Percentiles rank a stretch among this genome's conserved stretches.
Conservation (phyloP, 108 stramenopile genomes). For the Pseudonitzschia pungens region DNA sequence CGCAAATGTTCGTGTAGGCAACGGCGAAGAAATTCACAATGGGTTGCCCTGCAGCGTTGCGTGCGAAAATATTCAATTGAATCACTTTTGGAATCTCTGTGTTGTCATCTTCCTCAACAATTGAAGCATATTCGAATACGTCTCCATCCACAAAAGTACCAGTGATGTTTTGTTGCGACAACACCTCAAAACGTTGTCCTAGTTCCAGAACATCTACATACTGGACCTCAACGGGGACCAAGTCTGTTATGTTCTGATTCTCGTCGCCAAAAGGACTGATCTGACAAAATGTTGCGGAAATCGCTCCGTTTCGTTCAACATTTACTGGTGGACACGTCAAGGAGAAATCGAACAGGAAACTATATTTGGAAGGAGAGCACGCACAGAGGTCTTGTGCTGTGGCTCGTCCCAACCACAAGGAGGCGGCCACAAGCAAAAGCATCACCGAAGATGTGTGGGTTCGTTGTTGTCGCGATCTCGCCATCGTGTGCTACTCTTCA, state of each 20-base stretch:
- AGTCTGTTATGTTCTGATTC: constrained; percentile 20
- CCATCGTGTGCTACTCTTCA: no score
- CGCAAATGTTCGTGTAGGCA: constrained; percentile 30
- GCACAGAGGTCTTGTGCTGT: constrained; percentile 14
- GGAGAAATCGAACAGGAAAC: constrained; percentile 27
- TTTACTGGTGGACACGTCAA: constrained; percentile 23
- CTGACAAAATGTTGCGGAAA: constrained; percentile 15
- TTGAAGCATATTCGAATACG: constrained; percentile 20
- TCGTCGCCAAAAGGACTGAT: constrained; percentile 16
- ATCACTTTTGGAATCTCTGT: constrained; percentile 11
- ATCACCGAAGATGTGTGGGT: not conserved
- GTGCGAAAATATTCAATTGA: constrained; percentile 28
- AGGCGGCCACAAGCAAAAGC: not conserved
- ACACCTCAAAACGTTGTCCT: constrained; percentile 1
- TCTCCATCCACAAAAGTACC: constrained; percentile 21
- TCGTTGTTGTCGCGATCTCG: no score
- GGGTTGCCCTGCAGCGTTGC: constrained; percentile 22
- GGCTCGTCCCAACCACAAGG: not conserved
- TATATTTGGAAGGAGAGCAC: constrained; percentile 27
- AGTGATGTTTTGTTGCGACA: constrained; percentile 19
- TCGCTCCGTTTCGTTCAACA: constrained; percentile 9
- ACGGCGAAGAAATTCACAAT: constrained; percentile 32
- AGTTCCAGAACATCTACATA: constrained; percentile 27
- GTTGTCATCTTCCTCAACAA: not conserved
- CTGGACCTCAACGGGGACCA: constrained; percentile 26